Percentiles rank a stretch among this genome's conserved stretches.
These are phyloP conservation scores for Clausena lansium DNA, from an alignment of 345 rosid genomes.

Conservation along the genomic window DNA sequence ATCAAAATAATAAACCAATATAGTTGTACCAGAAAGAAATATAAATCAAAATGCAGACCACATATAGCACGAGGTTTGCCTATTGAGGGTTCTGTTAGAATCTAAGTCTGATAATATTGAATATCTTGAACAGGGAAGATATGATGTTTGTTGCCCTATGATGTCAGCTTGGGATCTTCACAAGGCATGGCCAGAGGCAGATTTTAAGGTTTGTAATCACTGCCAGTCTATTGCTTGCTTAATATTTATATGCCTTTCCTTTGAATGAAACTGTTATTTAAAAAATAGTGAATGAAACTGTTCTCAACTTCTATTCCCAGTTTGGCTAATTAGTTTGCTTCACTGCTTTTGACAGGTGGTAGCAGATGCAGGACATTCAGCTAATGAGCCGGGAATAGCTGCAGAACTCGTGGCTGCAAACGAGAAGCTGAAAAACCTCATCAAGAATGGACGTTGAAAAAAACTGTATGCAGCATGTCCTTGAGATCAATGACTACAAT, in stretches of 20 bases:
- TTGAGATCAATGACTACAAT: background rate
- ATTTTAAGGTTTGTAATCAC: conserved; percentile 52
- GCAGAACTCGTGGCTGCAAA: conserved; percentile 88
- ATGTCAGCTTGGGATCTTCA: conserved; percentile 99
- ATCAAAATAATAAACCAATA: background rate
- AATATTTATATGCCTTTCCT: conserved; percentile 5
- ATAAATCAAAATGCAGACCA: background rate
- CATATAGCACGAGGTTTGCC: background rate
- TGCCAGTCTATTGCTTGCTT: background rate
- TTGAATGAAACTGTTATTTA: background rate
- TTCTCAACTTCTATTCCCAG: background rate
- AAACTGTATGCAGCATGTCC: background rate
- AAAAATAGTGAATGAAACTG: background rate
- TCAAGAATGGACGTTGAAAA: conserved; percentile 34
- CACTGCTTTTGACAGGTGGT: conserved; percentile 53
- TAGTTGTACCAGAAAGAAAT: background rate
- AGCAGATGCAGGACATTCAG: conserved; percentile 91
- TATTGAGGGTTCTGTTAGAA: background rate
- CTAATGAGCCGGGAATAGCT: conserved; percentile 81
- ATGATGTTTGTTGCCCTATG: conserved; percentile 92
- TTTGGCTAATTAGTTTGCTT: background rate
- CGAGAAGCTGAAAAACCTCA: conserved; percentile 61
- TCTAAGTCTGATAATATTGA: background rate
- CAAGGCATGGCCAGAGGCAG: conserved; percentile 95
- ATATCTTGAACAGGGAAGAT: conserved; percentile 76